phyloP scores from a whole-genome alignment of 805 yeast species.

The Hanseniaspora taiwanica region DNA sequence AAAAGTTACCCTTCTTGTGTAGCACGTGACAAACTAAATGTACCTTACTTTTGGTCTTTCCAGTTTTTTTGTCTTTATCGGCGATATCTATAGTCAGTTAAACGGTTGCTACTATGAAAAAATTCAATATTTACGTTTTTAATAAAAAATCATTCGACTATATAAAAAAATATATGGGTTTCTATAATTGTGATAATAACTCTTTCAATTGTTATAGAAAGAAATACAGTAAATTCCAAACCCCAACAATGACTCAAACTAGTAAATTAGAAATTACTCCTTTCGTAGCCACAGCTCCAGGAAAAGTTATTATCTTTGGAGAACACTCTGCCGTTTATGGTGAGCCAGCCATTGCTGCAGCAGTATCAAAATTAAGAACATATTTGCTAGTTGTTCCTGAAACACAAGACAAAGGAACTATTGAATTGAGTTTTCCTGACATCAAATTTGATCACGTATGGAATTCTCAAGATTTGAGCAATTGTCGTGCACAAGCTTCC shows the following conservation, averaged over 20 bases:
- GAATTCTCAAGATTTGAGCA: slow-evolving; percentile 21
- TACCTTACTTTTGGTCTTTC: too few relatives aligned
- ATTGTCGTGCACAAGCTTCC: neutral
- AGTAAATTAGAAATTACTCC: slow-evolving; percentile 24
- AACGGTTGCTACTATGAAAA: too few relatives aligned
- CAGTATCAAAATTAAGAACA: slow-evolving; percentile 65
- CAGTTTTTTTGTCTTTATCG: too few relatives aligned
- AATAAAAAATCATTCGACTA: too few relatives aligned
- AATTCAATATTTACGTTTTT: too few relatives aligned
- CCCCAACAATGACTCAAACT: slow-evolving; percentile 4
- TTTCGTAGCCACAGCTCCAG: slow-evolving; percentile 84
- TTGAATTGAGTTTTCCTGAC: slow-evolving; percentile 73
- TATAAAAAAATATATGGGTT: too few relatives aligned
- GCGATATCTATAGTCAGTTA: too few relatives aligned
- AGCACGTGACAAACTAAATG: too few relatives aligned
- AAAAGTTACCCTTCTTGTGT: too few relatives aligned
- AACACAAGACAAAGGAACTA: slow-evolving; percentile 25
- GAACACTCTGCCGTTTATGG: slow-evolving; percentile 94
- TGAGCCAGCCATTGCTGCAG: slow-evolving; percentile 93
- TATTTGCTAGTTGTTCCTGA: slow-evolving; percentile 46
- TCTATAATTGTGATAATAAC: too few relatives aligned
- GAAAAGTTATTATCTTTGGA: slow-evolving; percentile 90
- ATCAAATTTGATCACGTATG: slow-evolving; percentile 54
- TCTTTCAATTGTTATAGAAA: too few relatives aligned
- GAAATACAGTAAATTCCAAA: too few relatives aligned